Percentiles rank a stretch among this genome's conserved stretches.
These are phyloP conservation scores for Pseudisothecium myosuroides DNA, from an alignment of 225 moss, liverwort and hornwort species.

Conservation along the genomic window DNA sequence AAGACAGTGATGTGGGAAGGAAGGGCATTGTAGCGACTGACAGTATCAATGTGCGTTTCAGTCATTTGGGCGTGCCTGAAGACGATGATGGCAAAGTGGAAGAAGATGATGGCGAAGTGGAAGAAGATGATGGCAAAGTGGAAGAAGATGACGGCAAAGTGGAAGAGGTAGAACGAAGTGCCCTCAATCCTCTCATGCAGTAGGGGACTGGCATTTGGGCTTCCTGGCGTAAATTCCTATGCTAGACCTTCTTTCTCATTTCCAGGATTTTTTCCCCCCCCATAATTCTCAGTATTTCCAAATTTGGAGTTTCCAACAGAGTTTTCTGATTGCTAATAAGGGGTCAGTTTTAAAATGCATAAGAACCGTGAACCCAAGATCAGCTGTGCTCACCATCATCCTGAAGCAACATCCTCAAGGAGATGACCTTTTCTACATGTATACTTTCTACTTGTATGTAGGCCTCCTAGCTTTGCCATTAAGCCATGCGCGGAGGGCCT, in stretches of 20 bases:
- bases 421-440: not conserved
- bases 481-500: not conserved
- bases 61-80: slow-evolving; percentile 33
- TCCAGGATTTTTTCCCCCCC: not conserved
- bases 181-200: not conserved
- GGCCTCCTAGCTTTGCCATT: not conserved
- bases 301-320: not conserved
- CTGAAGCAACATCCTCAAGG: not conserved
- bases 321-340: not conserved
- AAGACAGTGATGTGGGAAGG: slow-evolving; percentile 32
- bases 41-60: slow-evolving; percentile 53
- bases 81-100: not conserved
- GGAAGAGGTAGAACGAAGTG: not conserved
- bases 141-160: not conserved
- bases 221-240: not conserved
- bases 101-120: not conserved
- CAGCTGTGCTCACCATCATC: not conserved
- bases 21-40: slow-evolving; percentile 35
- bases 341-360: not conserved
- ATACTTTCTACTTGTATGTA: not conserved
- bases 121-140: not conserved
- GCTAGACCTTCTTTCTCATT: not conserved
- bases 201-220: not conserved
- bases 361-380: not conserved
- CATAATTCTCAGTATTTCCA: not conserved